Percentiles rank a stretch among this genome's conserved stretches.
Conservation (phyloP, 2,329 filamentous ascomycete species). For the Cercospora sp. region DNA sequence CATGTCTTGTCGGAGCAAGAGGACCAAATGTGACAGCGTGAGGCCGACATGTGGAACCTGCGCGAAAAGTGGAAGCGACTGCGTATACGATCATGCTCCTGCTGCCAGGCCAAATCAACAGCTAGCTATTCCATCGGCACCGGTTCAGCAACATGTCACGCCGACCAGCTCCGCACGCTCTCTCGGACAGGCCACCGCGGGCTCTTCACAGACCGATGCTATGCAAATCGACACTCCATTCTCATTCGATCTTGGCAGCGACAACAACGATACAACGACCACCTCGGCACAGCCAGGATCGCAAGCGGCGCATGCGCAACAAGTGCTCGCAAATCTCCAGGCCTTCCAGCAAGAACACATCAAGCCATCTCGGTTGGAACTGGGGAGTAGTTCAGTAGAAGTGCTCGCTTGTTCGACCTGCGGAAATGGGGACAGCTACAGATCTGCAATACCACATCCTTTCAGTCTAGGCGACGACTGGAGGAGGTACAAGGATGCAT, state of each 20-base stretch:
- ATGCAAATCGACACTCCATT: slow-evolving; percentile 21
- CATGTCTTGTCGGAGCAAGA: slow-evolving; percentile 32
- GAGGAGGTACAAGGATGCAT: slow-evolving; percentile 32
- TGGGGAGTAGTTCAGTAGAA: slow-evolving; percentile 35
- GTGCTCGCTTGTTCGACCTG: slow-evolving; percentile 35
- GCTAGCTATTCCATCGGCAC: not conserved
- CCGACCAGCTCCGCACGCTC: slow-evolving; percentile 11
- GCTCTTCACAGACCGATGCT: slow-evolving; percentile 2
- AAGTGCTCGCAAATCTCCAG: slow-evolving; percentile 23
- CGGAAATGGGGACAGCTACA: slow-evolving; percentile 36
- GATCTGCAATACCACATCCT: slow-evolving; percentile 18
- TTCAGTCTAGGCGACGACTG: slow-evolving; percentile 31
- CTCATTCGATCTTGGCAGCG: slow-evolving; percentile 9
- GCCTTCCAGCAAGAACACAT: slow-evolving; percentile 34
- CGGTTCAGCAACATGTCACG: slow-evolving; percentile 13
- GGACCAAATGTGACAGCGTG: slow-evolving; percentile 33
- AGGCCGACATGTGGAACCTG: slow-evolving; percentile 34
- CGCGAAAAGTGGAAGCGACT: slow-evolving; percentile 19
- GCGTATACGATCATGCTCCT: slow-evolving; percentile 33
- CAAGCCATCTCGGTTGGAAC: slow-evolving; percentile 29
- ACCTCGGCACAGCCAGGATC: slow-evolving; percentile 7
- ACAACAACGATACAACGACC: slow-evolving; percentile 10
- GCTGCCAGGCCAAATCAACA: slow-evolving; percentile 15
- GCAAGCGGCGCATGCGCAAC: slow-evolving; percentile 21
- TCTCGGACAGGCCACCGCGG: slow-evolving; percentile 10